Conservation (phyloP, 2,329 filamentous ascomycete genomes). For the Chaetoscypha palmicola region DNA sequence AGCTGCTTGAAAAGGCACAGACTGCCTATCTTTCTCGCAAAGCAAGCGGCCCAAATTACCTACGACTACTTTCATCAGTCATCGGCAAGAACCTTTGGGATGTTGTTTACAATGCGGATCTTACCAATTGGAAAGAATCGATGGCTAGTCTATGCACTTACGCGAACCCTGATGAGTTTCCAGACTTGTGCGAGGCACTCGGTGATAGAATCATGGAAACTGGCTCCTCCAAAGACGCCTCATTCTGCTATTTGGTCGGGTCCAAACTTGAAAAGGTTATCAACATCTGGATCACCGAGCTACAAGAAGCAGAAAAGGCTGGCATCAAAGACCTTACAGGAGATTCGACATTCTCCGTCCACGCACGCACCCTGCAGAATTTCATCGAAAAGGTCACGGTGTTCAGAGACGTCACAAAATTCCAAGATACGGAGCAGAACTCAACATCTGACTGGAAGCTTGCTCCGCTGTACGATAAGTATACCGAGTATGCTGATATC, state of each 20-base stretch:
- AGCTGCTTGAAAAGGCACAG: slow-evolving; percentile 90
- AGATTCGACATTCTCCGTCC: slow-evolving; percentile 84
- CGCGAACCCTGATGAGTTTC: slow-evolving; percentile 83
- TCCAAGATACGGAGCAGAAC: slow-evolving; percentile 68
- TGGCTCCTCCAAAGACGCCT: slow-evolving; percentile 78
- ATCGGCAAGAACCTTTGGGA: slow-evolving; percentile 98
- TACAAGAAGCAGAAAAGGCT: slow-evolving; percentile 74
- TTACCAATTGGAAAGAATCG: slow-evolving; percentile 92
- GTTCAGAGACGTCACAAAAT: slow-evolving; percentile 90
- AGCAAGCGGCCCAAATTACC: slow-evolving; percentile 77
- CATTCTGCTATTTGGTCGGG: slow-evolving; percentile 92
- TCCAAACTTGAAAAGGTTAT: slow-evolving; percentile 98
- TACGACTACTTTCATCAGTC: slow-evolving; percentile 83
- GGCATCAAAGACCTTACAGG: slow-evolving; percentile 61
- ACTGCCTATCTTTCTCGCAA: slow-evolving; percentile 82
- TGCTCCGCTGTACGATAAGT: slow-evolving; percentile 81
- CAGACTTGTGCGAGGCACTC: slow-evolving; percentile 88
- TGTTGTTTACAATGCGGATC: slow-evolving; percentile 89
- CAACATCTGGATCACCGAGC: slow-evolving; percentile 83
- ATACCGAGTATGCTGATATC: slow-evolving; percentile 94
- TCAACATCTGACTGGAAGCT: slow-evolving; percentile 83
- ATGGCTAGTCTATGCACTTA: slow-evolving; percentile 96
- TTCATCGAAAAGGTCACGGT: slow-evolving; percentile 98
- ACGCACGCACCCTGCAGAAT: slow-evolving; percentile 78
- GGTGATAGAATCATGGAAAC: slow-evolving; percentile 82